Base-by-base conservation (phyloP, 768 basidiomycete species). In the Russula earlei region DNA sequence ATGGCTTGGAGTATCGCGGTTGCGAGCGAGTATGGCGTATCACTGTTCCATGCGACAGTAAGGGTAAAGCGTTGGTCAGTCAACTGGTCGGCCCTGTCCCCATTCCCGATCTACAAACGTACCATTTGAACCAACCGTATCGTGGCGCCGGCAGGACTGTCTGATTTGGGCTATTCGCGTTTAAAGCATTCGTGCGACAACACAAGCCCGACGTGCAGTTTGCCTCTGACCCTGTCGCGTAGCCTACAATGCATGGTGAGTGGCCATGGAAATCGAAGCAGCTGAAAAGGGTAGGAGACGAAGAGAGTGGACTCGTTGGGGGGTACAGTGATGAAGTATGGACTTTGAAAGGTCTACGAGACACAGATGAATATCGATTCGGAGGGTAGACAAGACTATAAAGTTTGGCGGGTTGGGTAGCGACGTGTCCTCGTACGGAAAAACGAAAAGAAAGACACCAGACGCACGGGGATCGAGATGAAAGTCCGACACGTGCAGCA, bases 401-500 rank as follows among this genome's bases (percentile, higher is more conserved):
- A 34, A 22, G n/a, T 20, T 22, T 14, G 6, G 33, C 6, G 5
- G 46, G n/a, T n/a, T n/a, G n/a, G n/a, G n/a, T 5, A 33, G 2
- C 11, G 33, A 9, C 33, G n/a, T 20, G 29, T 22, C 12, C 31
- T 25, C 45, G 29, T 31, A 27, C n/a, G n/a, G 24, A 14, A 24
- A 15, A 10, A 45, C 27, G 22, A 41, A 2, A 27, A 45, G 2
- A 25, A 6, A 49, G 10, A 31, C 29, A 10, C 29, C n/a, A 22
- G 19, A 63, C 76, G 47, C 62, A 84, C 85, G 77, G 37, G 86
- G 82, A 67, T 89, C 87, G 49, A 90, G 69, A 66, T 88, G 87
- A 54, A 86, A 73, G 64, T 89, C 87, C 1, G 85, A 86, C n/a
- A 90, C 54, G 65, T 89, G 87, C 55, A 90, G 68, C 0, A 88